Evolutionary conservation across 306 rosid genomes (phyloP).

Genomic region (Astragalus membranaceus): DNA sequence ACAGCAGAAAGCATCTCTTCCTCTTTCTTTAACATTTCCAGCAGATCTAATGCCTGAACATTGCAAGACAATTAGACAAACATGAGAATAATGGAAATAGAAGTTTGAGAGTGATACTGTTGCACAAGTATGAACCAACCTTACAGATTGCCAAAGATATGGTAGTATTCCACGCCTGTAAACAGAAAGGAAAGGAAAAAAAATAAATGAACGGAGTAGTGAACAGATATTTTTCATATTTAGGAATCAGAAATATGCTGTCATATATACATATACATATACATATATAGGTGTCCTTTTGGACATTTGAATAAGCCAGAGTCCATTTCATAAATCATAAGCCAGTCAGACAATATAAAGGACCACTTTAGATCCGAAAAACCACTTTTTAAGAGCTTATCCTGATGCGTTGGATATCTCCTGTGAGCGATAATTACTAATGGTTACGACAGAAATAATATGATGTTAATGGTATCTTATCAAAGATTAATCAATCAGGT

Average conservation of each 20-base stretch:
- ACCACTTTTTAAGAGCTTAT: neutral
- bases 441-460: neutral
- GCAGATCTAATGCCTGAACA: constrained; percentile 68
- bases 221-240: neutral
- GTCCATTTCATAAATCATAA: constrained; percentile 7
- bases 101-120: constrained; percentile 6
- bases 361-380: neutral
- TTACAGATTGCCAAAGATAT: constrained; percentile 78
- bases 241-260: neutral
- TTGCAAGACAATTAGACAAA: constrained; percentile 8
- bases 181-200: neutral
- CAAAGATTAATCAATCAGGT: neutral
- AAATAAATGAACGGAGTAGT: neutral
- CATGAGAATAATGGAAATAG: constrained; percentile 12
- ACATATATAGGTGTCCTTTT: neutral
- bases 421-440: neutral
- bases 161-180: constrained; percentile 85
- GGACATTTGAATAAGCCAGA: neutral
- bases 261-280: neutral
- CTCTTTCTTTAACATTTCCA: constrained; percentile 87
- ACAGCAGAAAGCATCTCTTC: constrained; percentile 79
- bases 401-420: neutral
- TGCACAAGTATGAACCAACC: constrained; percentile 44
- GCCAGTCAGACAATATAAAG: constrained; percentile 1
- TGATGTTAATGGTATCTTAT: constrained; percentile 1